Conservation (phyloP, 2,329 filamentous ascomycete genomes). For the Penicillium sp. region DNA sequence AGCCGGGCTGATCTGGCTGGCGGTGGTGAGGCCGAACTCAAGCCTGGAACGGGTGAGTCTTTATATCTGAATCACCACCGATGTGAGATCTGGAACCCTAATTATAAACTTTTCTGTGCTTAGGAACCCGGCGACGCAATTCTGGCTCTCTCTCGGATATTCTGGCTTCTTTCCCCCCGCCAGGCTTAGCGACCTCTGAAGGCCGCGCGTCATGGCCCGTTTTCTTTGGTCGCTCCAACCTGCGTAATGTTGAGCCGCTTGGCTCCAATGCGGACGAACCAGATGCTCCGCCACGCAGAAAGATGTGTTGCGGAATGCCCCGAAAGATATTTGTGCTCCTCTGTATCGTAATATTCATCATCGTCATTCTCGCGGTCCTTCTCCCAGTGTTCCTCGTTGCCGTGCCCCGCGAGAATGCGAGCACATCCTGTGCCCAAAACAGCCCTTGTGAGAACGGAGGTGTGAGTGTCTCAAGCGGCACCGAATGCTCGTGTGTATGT, state of each 20-base stretch:
- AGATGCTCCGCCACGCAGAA: conserved; percentile 48
- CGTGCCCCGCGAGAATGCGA: conserved; percentile 51
- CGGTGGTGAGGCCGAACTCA: conserved; percentile 34
- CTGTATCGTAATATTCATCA: conserved; percentile 63
- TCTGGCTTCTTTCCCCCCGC: conserved; percentile 63
- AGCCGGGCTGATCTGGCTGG: conserved; percentile 53
- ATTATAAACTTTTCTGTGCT: conserved; percentile 1
- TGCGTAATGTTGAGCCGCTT: conserved; percentile 33
- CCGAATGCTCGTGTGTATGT: conserved; percentile 81
- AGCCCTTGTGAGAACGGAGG: conserved; percentile 77
- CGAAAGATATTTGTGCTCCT: conserved; percentile 72
- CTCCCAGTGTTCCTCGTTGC: conserved; percentile 69
- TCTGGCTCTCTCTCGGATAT: conserved; percentile 63
- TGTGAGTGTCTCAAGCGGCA: conserved; percentile 66
- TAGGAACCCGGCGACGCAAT: conserved; percentile 34
- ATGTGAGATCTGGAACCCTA: background rate
- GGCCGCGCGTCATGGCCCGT: conserved; percentile 40
- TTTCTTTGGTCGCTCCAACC: conserved; percentile 37
- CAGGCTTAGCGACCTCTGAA: conserved; percentile 52
- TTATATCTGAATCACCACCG: background rate
- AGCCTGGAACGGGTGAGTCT: conserved; percentile 27
- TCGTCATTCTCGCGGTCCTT: conserved; percentile 78
- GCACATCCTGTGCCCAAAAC: conserved; percentile 56
- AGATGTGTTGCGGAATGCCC: conserved; percentile 74
- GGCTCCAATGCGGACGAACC: conserved; percentile 22